Conservation (phyloP, 78 protist species). For the Thecamonas trahens region DNA sequence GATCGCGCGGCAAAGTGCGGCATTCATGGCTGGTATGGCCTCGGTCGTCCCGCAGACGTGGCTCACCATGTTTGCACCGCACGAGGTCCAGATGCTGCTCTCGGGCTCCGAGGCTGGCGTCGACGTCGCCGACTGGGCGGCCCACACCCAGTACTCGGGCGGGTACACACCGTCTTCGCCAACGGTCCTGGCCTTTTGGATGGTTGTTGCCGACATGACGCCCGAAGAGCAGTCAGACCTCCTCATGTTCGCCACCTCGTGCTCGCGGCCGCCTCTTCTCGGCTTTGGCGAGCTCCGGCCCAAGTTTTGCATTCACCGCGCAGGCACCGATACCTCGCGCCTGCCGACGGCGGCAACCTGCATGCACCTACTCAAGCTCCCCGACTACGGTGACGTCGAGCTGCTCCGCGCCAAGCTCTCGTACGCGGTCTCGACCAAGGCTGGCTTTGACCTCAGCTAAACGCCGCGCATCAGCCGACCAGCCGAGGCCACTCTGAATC, state of each 20-base stretch:
- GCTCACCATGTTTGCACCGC: constrained; percentile 24
- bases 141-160: background rate
- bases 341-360: constrained; percentile 76
- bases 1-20: constrained; percentile 10
- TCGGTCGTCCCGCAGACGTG: constrained; percentile 16
- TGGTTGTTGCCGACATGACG: background rate
- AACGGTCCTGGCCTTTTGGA: background rate
- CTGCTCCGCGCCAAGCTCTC: constrained; percentile 24
- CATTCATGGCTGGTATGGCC: constrained; percentile 38
- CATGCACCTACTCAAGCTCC: constrained; percentile 60
- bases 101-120: constrained; percentile 10
- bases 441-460: constrained; percentile 52
- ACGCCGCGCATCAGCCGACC: too few species aligned
- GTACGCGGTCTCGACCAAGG: constrained; percentile 31
- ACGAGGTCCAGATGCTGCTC: constrained; percentile 44
- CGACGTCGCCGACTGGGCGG: background rate
- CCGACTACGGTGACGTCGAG: constrained; percentile 26
- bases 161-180: background rate
- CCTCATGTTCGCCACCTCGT: constrained; percentile 26
- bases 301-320: background rate
- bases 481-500: too few species aligned
- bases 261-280: constrained; percentile 20
- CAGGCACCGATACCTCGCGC: constrained; percentile 2
- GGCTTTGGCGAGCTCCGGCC: constrained; percentile 19
- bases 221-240: background rate